A percentile compares a stretch with the other conserved stretches of the same genome.
phyloP scores from a whole-genome alignment of 306 rosid species.

The Acacia acuminata region DNA sequence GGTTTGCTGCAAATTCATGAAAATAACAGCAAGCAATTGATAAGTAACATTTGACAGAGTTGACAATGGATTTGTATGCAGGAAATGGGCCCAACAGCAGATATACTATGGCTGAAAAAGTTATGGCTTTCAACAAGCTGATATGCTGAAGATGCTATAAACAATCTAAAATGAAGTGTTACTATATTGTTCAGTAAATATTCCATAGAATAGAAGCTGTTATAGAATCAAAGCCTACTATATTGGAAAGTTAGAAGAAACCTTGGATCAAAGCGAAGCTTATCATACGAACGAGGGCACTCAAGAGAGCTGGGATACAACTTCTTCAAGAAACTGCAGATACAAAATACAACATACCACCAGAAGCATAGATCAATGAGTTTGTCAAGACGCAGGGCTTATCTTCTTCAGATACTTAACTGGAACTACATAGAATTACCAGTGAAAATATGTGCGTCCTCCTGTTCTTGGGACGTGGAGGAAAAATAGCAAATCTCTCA shows the following conservation, averaged over 20 bases:
- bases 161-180: slow-evolving; percentile 26
- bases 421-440: slow-evolving; percentile 45
- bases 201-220: slow-evolving; percentile 1
- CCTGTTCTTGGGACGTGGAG: slow-evolving; percentile 97
- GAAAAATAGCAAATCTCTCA: slow-evolving; percentile 81
- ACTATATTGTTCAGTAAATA: slow-evolving; percentile 24
- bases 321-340: slow-evolving; percentile 77
- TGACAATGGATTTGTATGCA: neutral
- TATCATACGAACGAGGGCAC: slow-evolving; percentile 96
- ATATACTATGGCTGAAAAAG: slow-evolving; percentile 15
- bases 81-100: slow-evolving; percentile 20
- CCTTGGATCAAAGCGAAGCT: slow-evolving; percentile 98
- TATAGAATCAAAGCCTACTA: neutral
- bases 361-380: slow-evolving; percentile 34
- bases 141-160: slow-evolving; percentile 19
- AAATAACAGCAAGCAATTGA: slow-evolving; percentile 22
- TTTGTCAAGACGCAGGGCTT: neutral
- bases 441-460: slow-evolving; percentile 88
- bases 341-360: slow-evolving; percentile 29
- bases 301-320: slow-evolving; percentile 76
- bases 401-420: slow-evolving; percentile 3
- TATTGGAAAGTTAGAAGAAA: slow-evolving; percentile 24
- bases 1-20: slow-evolving; percentile 59
- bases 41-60: slow-evolving; percentile 22
- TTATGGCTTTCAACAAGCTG: slow-evolving; percentile 24